These are phyloP conservation scores for Hypericum perforatum DNA, from an alignment of 345 rosid species.

Conservation along the genomic window DNA sequence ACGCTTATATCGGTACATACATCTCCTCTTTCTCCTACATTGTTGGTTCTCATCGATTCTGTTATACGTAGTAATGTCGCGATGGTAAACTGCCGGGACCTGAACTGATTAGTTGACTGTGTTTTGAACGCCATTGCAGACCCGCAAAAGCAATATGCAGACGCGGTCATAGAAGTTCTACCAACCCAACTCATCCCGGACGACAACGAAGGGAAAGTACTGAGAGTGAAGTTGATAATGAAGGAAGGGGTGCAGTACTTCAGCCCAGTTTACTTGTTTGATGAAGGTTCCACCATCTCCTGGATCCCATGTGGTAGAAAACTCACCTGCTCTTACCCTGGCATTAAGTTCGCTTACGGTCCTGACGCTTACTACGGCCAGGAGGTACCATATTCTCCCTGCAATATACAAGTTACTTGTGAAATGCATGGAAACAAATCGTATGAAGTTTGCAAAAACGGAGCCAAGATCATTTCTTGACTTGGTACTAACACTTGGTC, in stretches of 20 bases:
- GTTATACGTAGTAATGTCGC: no score
- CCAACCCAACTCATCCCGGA: slow-evolving; percentile 82
- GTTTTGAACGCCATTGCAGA: slow-evolving; percentile 32
- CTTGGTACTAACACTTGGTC: not conserved
- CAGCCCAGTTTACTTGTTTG: slow-evolving; percentile 84
- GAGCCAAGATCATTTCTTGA: not conserved
- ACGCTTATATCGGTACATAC: slow-evolving; percentile 77
- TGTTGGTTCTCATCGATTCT: not conserved
- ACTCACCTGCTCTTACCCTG: slow-evolving; percentile 95
- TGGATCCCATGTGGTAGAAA: slow-evolving; percentile 99
- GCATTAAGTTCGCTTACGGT: slow-evolving; percentile 75
- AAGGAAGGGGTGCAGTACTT: slow-evolving; percentile 85
- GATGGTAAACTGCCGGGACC: no score
- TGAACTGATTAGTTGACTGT: not conserved
- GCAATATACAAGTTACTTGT: no score
- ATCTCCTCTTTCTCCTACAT: not conserved
- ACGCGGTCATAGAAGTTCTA: slow-evolving; percentile 87
- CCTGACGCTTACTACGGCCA: slow-evolving; percentile 74
- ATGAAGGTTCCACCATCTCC: slow-evolving; percentile 82
- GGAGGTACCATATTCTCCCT: slow-evolving; percentile 41
- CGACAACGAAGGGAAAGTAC: slow-evolving; percentile 85
- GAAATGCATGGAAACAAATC: no score
- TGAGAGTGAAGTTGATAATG: slow-evolving; percentile 90
- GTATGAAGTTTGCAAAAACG: not conserved
- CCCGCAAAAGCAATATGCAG: slow-evolving; percentile 91